Percentiles rank a stretch among this genome's conserved stretches.
phyloP scores from a whole-genome alignment of 768 basidiomycete species.

The Suillus subalutaceus region DNA sequence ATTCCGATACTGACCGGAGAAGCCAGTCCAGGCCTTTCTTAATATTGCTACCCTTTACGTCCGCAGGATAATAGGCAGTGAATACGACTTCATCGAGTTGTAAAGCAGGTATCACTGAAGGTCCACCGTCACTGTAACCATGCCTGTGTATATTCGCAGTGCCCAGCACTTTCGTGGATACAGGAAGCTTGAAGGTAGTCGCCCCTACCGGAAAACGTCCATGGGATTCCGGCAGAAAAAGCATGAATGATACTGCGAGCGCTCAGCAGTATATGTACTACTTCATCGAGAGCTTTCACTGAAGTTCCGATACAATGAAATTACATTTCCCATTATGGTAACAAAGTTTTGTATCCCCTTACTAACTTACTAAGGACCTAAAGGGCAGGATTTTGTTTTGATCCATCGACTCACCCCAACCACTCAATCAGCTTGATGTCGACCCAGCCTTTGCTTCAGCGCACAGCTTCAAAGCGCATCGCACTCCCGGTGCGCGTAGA shows the following conservation, averaged over 20 bases:
- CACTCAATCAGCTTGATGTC: constrained; percentile 62
- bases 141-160: constrained; percentile 37
- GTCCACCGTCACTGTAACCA: constrained; percentile 5
- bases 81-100: constrained; percentile 64
- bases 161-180: constrained; percentile 44
- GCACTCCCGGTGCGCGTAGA: constrained; percentile 95
- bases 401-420: not conserved
- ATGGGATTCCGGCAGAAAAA: constrained; percentile 44
- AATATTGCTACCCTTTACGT: constrained; percentile 28
- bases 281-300: not conserved
- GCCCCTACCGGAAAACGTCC: constrained; percentile 63
- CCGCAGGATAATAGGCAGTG: constrained; percentile 67
- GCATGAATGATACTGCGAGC: constrained; percentile 30
- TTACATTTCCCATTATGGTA: constrained; percentile 1
- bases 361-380: too few relatives aligned
- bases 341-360: constrained; percentile 2
- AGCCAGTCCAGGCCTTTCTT: constrained; percentile 59
- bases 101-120: constrained; percentile 43
- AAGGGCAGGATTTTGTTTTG: not conserved
- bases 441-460: constrained; percentile 94
- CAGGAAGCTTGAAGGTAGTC: constrained; percentile 55
- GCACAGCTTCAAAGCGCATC: constrained; percentile 92
- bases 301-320: not conserved
- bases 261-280: not conserved
- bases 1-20: constrained; percentile 44